Conservation (phyloP, 345 rosid species). For the Clausena lansium region DNA sequence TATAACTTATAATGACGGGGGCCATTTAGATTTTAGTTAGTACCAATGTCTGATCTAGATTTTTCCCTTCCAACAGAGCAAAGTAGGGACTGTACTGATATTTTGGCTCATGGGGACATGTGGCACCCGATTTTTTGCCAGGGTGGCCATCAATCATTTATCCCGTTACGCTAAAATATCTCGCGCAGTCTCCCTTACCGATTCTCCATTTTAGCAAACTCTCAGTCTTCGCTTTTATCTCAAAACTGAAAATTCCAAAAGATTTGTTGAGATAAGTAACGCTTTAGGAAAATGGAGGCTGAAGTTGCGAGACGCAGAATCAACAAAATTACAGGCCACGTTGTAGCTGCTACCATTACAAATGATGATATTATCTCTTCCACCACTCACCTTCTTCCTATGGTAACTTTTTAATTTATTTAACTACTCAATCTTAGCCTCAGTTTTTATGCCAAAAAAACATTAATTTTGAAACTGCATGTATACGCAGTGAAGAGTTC, state of each 20-base stretch:
- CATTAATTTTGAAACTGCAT: too few relatives aligned
- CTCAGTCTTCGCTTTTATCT: neutral
- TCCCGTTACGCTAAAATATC: neutral
- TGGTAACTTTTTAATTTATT: constrained; percentile 37
- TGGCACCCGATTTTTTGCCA: neutral
- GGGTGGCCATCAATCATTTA: neutral
- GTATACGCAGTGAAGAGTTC: too few relatives aligned
- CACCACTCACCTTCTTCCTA: constrained; percentile 50
- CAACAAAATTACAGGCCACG: constrained; percentile 59
- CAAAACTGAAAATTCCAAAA: neutral
- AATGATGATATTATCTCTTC: constrained; percentile 35
- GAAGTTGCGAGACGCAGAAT: constrained; percentile 62
- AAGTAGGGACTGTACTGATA: neutral
- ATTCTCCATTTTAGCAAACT: neutral
- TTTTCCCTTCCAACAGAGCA: too few relatives aligned
- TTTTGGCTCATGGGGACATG: neutral
- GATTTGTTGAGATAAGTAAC: too few relatives aligned
- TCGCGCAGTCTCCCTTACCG: neutral
- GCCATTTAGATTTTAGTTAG: too few relatives aligned
- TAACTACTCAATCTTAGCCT: neutral
- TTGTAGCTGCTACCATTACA: constrained; percentile 28
- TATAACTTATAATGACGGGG: too few relatives aligned
- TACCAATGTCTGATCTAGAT: too few relatives aligned
- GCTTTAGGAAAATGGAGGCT: constrained; percentile 47
- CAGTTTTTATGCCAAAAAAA: neutral